These are phyloP conservation scores for Cardamine resedifolia DNA, from an alignment of 345 rosid species.

Conservation along the genomic window DNA sequence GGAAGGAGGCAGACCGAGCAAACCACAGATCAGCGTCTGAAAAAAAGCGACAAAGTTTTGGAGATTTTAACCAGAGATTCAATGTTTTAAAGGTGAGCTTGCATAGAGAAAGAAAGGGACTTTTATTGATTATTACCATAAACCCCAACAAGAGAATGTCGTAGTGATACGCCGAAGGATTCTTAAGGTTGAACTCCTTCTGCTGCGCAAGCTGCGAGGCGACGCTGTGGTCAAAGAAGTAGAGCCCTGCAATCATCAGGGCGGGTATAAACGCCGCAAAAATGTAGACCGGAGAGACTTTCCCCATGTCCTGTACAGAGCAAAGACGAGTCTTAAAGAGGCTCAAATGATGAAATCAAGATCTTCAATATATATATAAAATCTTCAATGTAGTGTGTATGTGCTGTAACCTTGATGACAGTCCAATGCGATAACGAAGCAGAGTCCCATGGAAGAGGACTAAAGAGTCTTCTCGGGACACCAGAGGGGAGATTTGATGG, in stretches of 20 bases:
- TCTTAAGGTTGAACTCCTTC: conserved; percentile 81
- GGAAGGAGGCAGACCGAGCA: conserved; percentile 79
- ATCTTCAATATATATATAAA: not conserved
- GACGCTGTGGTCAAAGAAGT: conserved; percentile 84
- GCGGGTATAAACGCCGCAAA: conserved; percentile 77
- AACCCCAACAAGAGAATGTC: conserved; percentile 71
- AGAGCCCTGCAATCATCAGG: conserved; percentile 75
- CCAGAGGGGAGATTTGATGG: conserved; percentile 62
- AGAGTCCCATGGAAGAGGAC: conserved; percentile 71
- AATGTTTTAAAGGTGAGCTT: not conserved
- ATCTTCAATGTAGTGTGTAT: not conserved
- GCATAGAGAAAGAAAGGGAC: not conserved
- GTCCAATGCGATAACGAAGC: conserved; percentile 67
- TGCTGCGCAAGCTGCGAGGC: conserved; percentile 88
- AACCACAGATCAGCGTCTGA: conserved; percentile 83
- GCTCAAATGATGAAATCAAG: not conserved
- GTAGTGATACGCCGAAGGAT: conserved; percentile 76
- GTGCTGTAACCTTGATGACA: conserved; percentile 56
- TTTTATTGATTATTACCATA: conserved; percentile 45
- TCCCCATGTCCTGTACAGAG: conserved; percentile 64
- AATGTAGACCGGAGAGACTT: conserved; percentile 58
- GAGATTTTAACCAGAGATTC: not conserved
- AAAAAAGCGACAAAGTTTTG: not conserved
- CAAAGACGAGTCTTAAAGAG: not conserved
- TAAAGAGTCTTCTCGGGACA: conserved; percentile 75